phyloP scores from a whole-genome alignment of 768 basidiomycete species.

The Podaxis rugospora region DNA sequence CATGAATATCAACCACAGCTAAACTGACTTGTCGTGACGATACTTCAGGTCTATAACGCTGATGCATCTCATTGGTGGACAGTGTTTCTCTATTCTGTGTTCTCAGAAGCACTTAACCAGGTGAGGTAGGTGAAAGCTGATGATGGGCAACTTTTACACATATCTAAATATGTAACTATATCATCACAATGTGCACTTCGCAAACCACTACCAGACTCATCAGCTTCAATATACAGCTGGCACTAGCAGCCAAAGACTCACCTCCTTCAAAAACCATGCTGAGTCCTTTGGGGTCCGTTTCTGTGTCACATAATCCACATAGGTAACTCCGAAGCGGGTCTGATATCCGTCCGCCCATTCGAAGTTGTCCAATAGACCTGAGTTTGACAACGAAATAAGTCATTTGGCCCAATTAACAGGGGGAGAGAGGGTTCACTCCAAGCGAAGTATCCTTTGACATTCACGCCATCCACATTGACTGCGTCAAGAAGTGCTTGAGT shows the following conservation, averaged over 20 bases:
- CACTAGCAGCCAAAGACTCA: conserved; percentile 7
- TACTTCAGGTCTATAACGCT: too few species aligned
- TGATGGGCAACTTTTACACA: too few species aligned
- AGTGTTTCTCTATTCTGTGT: too few species aligned
- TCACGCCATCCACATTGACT: conserved; percentile 51
- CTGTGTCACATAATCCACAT: conserved; percentile 64
- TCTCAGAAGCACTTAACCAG: too few species aligned
- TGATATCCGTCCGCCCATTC: conserved; percentile 67
- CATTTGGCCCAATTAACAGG: not conserved
- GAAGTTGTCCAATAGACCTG: conserved; percentile 59
- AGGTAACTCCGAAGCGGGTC: conserved; percentile 66
- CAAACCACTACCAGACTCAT: conserved; percentile 15
- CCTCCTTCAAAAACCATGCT: conserved; percentile 42
- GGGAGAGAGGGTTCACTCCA: conserved; percentile 45
- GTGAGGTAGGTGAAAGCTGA: too few species aligned
- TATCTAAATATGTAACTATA: not conserved
- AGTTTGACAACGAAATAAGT: not conserved
- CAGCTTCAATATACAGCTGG: not conserved
- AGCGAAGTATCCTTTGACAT: conserved; percentile 56
- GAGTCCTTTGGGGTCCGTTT: conserved; percentile 61
- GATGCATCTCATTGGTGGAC: too few species aligned
- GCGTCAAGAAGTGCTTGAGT: conserved; percentile 49
- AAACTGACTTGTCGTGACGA: too few species aligned
- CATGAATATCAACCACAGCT: too few species aligned
- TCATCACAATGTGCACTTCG: conserved; percentile 6